These are phyloP conservation scores for Daedalea quercina DNA, from an alignment of 768 basidiomycete species.

Conservation along the genomic window DNA sequence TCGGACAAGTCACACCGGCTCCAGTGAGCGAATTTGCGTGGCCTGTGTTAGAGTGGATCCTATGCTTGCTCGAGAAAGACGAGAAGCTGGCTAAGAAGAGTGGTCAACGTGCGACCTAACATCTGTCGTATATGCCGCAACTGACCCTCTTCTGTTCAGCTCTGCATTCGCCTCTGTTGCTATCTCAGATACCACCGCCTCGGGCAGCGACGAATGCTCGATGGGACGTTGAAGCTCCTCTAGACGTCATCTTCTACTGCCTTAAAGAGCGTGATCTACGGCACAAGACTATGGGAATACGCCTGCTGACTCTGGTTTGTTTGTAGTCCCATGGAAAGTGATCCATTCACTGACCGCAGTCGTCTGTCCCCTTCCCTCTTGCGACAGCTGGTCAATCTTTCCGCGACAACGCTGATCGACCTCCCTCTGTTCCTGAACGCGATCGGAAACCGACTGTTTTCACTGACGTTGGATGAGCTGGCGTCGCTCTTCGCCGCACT, in stretches of 20 bases:
- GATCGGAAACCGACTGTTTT: slow-evolving; percentile 20
- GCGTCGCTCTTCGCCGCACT: slow-evolving; percentile 18
- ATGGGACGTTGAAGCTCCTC: slow-evolving; percentile 48
- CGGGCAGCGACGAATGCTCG: slow-evolving; percentile 39
- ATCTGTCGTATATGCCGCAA: neutral
- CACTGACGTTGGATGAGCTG: slow-evolving; percentile 13
- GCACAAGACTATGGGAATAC: slow-evolving; percentile 18
- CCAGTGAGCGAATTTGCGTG: slow-evolving; percentile 59
- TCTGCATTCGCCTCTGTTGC: slow-evolving; percentile 44
- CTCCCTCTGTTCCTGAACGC: slow-evolving; percentile 26
- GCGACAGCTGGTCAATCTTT: slow-evolving; percentile 27
- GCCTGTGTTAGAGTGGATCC: slow-evolving; percentile 64
- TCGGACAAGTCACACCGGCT: slow-evolving; percentile 19
- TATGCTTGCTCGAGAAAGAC: slow-evolving; percentile 64
- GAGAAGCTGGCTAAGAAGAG: slow-evolving; percentile 32
- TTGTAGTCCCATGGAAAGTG: neutral
- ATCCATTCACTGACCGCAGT: neutral
- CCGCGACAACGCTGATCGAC: slow-evolving; percentile 26
- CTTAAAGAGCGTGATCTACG: slow-evolving; percentile 19
- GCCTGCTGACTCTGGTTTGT: slow-evolving; percentile 25
- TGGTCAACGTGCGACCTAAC: slow-evolving; percentile 29
- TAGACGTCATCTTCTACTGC: slow-evolving; percentile 35
- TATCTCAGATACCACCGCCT: slow-evolving; percentile 53
- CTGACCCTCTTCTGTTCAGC: slow-evolving; percentile 20
- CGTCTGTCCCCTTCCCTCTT: neutral